A percentile compares a stretch with the other conserved stretches of the same genome.
Conservation (phyloP, 805 yeast species). For the Starmerella ratchasimensis region DNA sequence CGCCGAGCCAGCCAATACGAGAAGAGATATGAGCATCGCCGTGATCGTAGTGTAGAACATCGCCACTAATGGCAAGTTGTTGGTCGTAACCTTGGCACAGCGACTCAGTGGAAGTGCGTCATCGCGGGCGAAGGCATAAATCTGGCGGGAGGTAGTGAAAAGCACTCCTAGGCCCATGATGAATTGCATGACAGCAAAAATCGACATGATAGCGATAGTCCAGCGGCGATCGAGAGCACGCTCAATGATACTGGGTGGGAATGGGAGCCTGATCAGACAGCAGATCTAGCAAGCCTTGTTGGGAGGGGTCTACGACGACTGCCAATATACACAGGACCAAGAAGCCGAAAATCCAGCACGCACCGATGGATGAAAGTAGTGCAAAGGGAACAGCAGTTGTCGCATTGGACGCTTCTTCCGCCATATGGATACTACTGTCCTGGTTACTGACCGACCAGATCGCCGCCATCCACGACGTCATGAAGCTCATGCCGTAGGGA, state of each 20-base stretch:
- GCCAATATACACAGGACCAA: slow-evolving; percentile 38
- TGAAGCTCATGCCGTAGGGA: slow-evolving; percentile 45
- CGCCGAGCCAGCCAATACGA: slow-evolving; percentile 42
- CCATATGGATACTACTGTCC: slow-evolving; percentile 57
- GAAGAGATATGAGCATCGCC: slow-evolving; percentile 35
- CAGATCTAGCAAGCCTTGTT: slow-evolving; percentile 31
- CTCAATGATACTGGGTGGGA: slow-evolving; percentile 47
- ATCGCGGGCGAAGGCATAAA: slow-evolving; percentile 66
- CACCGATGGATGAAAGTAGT: slow-evolving; percentile 42
- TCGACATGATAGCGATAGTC: slow-evolving; percentile 49
- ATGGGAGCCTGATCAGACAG: slow-evolving; percentile 44
- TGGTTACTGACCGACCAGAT: slow-evolving; percentile 65
- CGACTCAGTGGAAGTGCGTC: slow-evolving; percentile 53
- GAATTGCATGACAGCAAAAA: slow-evolving; percentile 47
- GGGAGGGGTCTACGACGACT: slow-evolving; percentile 34
- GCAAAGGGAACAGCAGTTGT: slow-evolving; percentile 50
- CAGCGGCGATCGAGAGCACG: slow-evolving; percentile 50
- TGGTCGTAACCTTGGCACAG: slow-evolving; percentile 43
- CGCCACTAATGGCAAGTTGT: slow-evolving; percentile 48
- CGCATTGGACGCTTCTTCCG: slow-evolving; percentile 56
- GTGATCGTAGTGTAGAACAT: slow-evolving; percentile 45
- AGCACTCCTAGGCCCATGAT: slow-evolving; percentile 53
- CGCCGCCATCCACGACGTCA: slow-evolving; percentile 45
- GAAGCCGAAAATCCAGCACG: slow-evolving; percentile 47
- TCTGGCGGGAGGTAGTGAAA: slow-evolving; percentile 53